Evolutionary conservation across 179 eudicot genomes (phyloP), one percentile per base, ranked within the genome.

Genomic region (Camellia oleifera): DNA sequence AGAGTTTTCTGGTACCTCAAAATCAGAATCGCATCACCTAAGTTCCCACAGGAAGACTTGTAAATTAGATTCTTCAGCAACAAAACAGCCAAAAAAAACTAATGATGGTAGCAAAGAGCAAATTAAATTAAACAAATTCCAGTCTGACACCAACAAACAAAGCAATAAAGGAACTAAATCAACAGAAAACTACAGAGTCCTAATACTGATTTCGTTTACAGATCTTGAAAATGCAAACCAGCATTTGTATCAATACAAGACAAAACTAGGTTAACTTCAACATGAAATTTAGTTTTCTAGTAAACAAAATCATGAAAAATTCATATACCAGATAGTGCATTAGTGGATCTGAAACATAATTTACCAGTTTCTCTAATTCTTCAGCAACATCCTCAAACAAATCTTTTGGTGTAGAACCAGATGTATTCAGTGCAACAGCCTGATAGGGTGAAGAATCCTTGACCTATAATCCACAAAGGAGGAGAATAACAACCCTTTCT

Each of bases 331-430:
- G 71, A 76, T 32, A 74, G 61, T 57, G 13, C 5, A 44, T 32
- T 72, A 8, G 15, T 48, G 50, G 14, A 32, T 32, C 40, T 32
- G 40, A 32, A 48, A 77, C 44, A 63, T 73, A 56, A 63, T 15
- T 32, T 79, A 97, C 99, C 97, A 91, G 95, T 79, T 91, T 90
- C 81, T 94, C 95, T 82, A 97, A 83, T 58, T 94, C 99, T 74
- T 97, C 99, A 46, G 82, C 78, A 70, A 85, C 86, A 81, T 94
- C 98, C 83, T 97, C 99, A 80, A 91, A 97, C 85, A 97, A 84
- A 76, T 97, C 99, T 89, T 86, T 97, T 32, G 98, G 97, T 76
- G 98, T 93, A 72, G 99, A 94, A 76, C 99, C 99, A 69, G 97
- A 89, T 56, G 88, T 85, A 65, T 97, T 97, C 63, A 88, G 87